phyloP scores from a whole-genome alignment of 148 eudicot genomes.

The Camellia lanceoleosa region DNA sequence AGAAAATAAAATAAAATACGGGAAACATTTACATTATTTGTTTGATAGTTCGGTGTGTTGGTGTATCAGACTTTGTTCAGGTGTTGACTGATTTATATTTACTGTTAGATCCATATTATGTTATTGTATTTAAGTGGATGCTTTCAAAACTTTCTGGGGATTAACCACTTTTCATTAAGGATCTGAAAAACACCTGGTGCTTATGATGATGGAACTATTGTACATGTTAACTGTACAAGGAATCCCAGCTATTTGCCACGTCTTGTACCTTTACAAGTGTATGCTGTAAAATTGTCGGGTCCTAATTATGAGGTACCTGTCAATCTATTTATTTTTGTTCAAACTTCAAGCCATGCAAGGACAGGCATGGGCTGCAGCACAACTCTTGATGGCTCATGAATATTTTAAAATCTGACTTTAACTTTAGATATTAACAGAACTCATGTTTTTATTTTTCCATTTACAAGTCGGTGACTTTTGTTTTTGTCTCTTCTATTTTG shows the following conservation, averaged over 20 bases:
- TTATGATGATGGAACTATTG: not conserved
- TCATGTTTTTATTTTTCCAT: slow-evolving; percentile 10
- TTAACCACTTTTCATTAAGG: not conserved
- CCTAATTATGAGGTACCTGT: too few species aligned
- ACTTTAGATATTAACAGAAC: not conserved
- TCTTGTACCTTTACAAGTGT: not conserved
- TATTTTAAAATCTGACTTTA: not conserved
- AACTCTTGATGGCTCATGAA: not conserved
- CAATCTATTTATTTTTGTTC: too few species aligned
- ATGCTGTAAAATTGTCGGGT: not conserved
- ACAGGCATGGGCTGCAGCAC: not conserved
- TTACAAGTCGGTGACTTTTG: slow-evolving; percentile 15
- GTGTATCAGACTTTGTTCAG: not conserved
- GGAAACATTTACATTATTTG: not conserved
- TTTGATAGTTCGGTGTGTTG: not conserved
- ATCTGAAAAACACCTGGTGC: not conserved
- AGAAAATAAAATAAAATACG: not conserved
- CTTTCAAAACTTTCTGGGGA: not conserved
- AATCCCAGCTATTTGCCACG: not conserved
- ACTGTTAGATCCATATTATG: not conserved
- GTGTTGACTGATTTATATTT: not conserved
- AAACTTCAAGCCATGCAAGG: not conserved
- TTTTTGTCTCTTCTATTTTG: not conserved
- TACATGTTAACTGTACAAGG: not conserved
- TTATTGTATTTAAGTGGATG: not conserved